A percentile compares a stretch with the other conserved stretches of the same genome.
Evolutionary conservation across 2,329 filamentous ascomycete species (phyloP).

Genomic region (Nothophaeocryptopus gaeumannii): DNA sequence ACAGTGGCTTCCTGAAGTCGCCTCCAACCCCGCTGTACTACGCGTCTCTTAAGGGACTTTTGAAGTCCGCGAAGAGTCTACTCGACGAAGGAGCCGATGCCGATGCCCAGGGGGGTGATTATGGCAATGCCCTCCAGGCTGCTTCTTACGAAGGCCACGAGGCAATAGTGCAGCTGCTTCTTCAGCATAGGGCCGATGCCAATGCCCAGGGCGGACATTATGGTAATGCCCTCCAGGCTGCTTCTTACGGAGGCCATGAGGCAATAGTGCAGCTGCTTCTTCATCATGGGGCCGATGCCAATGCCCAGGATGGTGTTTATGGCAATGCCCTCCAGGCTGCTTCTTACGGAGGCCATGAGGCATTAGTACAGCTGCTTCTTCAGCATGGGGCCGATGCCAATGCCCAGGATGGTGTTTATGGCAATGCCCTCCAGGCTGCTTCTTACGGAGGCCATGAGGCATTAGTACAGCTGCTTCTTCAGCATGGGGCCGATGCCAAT

Average conservation of each 20-base stretch:
- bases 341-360: conserved; percentile 4
- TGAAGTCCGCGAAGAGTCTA: no score
- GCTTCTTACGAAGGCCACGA: neutral
- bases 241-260: no score
- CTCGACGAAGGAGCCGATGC: conserved; percentile 21
- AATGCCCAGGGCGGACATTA: neutral
- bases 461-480: neutral
- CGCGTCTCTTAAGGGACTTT: no score
- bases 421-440: conserved; percentile 1
- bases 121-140: conserved; percentile 7
- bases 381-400: conserved; percentile 2
- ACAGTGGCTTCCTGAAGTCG: no score
- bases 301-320: neutral
- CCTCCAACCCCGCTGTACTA: no score
- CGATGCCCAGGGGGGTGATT: conserved; percentile 11
- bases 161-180: neutral
- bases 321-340: conserved; percentile 24
- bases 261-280: neutral
- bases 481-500: conserved; percentile 14
- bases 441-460: neutral
- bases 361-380: neutral
- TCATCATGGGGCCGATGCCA: neutral
- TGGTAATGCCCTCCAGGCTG: no score
- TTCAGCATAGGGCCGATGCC: conserved; percentile 1
- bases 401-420: neutral